Base-by-base conservation (phyloP, 2,329 filamentous ascomycete species). In the Didymella lethalis region DNA sequence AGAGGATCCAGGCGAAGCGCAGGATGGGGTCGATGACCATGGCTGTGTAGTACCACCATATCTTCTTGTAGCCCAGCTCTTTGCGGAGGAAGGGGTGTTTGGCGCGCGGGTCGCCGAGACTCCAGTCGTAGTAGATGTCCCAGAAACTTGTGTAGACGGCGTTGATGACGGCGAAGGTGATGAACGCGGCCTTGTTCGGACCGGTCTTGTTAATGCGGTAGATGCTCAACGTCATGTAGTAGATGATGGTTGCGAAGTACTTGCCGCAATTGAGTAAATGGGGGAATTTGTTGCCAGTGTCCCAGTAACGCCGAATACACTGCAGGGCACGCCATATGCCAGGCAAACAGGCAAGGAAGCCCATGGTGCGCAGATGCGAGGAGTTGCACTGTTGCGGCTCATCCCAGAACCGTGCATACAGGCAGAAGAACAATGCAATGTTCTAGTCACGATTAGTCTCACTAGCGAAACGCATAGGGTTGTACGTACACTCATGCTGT, bases 111-210 rank as follows among this genome's bases (percentile, higher is more conserved):
- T 97, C 93, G 3, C 94, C 84, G n/a, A 97, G 83, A 72, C 90
- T 95, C 84, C 95, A 98, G 76, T 99, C 95, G 91, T 98, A 97
- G 64, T 92, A 88, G 1, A 99, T 80, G 74, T 99, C 95, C 95
- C 95, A 99, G 41, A 97, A 85, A 10, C 88, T 92, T 67, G 86
- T 89, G 76, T 97, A 98, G 28, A 96, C 78, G 44, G 88, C 85
- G 74, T 97, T 99, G 64, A 96, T 77, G n/a, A 84, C 82, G 0
- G 92, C 92, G 68, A 93, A 92, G 0, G 87, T 84, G 61, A 96
- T 89, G 75, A 96, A 98, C 1, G 92, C 75, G 0, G 87, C 90
- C 59, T 82, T 81, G 40, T 92, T 83, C 16, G 85, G 81, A 1
- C 79, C 78, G 0, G 80, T 83, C 41, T 83, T 82, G 20, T 91